Evolutionary conservation across 352 stramenopile genomes (phyloP), one percentile per base, ranked within the genome.

Genomic region (Sclerospora graminicola): DNA sequence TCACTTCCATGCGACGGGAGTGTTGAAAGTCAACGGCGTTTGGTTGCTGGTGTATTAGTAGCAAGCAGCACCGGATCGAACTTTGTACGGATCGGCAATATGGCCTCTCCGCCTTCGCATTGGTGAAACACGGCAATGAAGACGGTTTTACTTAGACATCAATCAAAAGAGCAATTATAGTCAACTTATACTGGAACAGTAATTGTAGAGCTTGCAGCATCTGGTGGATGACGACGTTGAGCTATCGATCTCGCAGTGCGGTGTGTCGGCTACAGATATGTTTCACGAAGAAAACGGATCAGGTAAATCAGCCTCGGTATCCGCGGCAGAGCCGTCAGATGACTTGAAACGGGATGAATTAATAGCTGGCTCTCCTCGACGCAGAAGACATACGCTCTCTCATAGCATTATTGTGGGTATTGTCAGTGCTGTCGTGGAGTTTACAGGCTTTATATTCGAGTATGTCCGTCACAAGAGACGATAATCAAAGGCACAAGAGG

Each of bases 341-440:
- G 39, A 21, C 4, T 64, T 40, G 0, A 43, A 44, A 7, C 52
- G 45, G 8, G 39, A 30, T 1, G 39, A 43, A 0, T 43, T 40
- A 5, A 45, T 34, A 18, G 42, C 55, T 19, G 48, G 35, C 9
- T 52, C 56, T 2, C 14, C 37, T 66, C 57, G n/a, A 82, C 66
- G 1, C 71, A 91, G 56, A 59, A 82, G 34, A 42, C 51, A 15
- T 60, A 80, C 32, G 11, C 67, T 92, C 2, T 71, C 75, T 2
- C 60, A 72, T 28, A 74, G 76, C n/a, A 45, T 86, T 34, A 69
- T 84, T 42, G 71, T 88, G 39, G 80, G 49, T 27, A 84, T 87
- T 36, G 68, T 59, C 19, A 75, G 89, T n/a, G 77, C 61, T 8
- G 60, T 65, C 11, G 54, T 89, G 24, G 80, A 77, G 2, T 7